Evolutionary conservation across 805 yeast genomes (phyloP), one percentile per base, ranked within the genome.

Genomic region (Ogataea trehalophila): DNA sequence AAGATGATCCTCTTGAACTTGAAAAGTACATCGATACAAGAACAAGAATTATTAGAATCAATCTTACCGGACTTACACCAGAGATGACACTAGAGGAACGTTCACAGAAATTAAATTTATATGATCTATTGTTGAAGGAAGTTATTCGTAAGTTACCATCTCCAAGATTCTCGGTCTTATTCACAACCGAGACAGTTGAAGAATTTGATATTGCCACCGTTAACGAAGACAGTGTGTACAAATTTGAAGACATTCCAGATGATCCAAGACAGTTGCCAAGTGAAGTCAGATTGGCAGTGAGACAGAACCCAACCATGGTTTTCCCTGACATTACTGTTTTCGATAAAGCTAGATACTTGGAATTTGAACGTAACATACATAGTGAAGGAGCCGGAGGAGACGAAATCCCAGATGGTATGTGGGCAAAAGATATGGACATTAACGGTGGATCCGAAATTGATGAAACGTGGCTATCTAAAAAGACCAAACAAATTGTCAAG

Each of bases 111-210:
- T 41, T 65, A 8, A 31, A 17, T 31, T 46, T 55, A 36, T 55
- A 66, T 43, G 76, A 73, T 50, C 47, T 50, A 2, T 51, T 69
- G 15, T 50, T 87, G 11, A 70, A 85, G 44, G 71, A 72, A 17
- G 72, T 86, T 4, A 51, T 86, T n/a, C 75, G 86, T 35, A 80
- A 78, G 46, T 63, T 86, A 13, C 96, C 97, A 1, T 74, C 91
- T 0, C 96, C 96, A 0, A 77, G 79, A 50, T 76, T 75, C 46
- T 71, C 89, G 2, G 66, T 90, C 2, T 62, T 88, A 2, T 70
- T 81, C 48, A 79, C 90, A 0, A 72, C 83, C 11, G 55, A 60
- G 4, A 62, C 69, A 3, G 36, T 55, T 2, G 48, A 47, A 2
- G 52, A 55, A 2, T 56, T 59, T n/a, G 62, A 61, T 7, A 41